These are phyloP conservation scores for Globisporangium radiosum DNA, from an alignment of 352 stramenopile genomes.

Conservation along the genomic window DNA sequence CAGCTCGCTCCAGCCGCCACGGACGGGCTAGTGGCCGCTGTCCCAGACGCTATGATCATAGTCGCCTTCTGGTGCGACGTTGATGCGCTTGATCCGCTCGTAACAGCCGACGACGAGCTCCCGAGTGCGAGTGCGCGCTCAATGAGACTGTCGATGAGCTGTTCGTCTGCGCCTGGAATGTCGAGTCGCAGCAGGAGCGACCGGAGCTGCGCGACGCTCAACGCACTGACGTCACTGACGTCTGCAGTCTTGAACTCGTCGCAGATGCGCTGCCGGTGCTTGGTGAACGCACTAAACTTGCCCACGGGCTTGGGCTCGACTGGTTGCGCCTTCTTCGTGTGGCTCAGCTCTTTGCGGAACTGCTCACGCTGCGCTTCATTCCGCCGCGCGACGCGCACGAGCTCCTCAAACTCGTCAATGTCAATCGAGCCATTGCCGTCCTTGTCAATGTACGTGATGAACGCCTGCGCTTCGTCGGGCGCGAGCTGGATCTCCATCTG, in stretches of 20 bases:
- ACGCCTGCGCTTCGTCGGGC: constrained; percentile 50
- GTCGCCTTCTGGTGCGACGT: no score
- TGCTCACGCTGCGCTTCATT: constrained; percentile 72
- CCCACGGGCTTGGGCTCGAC: constrained; percentile 27
- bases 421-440: constrained; percentile 81
- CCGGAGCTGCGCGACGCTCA: constrained; percentile 40
- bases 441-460: constrained; percentile 78
- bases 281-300: constrained; percentile 36
- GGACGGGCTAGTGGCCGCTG: not conserved
- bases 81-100: not conserved
- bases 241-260: constrained; percentile 51
- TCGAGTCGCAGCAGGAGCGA: constrained; percentile 35
- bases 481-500: constrained; percentile 83
- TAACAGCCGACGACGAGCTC: not conserved
- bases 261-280: constrained; percentile 53
- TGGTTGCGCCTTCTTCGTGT: constrained; percentile 18
- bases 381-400: constrained; percentile 62
- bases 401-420: constrained; percentile 80
- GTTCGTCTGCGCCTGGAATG: constrained; percentile 46
- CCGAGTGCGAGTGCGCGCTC: constrained; percentile 22
- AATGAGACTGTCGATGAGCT: constrained; percentile 38
- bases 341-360: constrained; percentile 54
- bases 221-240: constrained; percentile 23
- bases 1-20: not conserved
- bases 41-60: no score